phyloP scores from a whole-genome alignment of 108 stramenopile species.

The Epithemia pelagica region DNA sequence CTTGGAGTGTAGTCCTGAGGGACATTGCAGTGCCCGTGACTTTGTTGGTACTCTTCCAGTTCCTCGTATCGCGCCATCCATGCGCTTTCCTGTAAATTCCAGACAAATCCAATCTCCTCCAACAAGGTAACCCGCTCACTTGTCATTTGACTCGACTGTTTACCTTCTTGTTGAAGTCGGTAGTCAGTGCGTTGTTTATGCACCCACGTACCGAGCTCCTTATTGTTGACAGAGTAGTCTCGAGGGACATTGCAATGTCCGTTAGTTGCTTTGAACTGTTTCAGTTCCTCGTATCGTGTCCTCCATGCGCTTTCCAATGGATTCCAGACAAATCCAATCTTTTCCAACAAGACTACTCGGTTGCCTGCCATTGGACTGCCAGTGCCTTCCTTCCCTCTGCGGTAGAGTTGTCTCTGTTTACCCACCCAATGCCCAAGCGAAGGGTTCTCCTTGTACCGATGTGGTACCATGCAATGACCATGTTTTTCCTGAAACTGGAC shows the following conservation, averaged over 20 bases:
- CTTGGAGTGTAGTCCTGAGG: conserved; percentile 43
- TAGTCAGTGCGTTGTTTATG: conserved; percentile 38
- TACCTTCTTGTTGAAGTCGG: conserved; percentile 25
- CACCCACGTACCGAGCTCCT: conserved; percentile 36
- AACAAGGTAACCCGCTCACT: conserved; percentile 31
- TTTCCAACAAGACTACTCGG: conserved; percentile 28
- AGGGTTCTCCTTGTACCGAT: conserved; percentile 40
- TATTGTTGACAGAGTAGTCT: conserved; percentile 8
- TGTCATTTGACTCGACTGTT: conserved; percentile 32
- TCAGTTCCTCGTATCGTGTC: conserved; percentile 9
- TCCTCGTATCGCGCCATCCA: conserved; percentile 25
- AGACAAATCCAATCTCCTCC: conserved; percentile 37
- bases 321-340: conserved; percentile 38
- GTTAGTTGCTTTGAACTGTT: conserved; percentile 1
- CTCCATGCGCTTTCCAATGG: conserved; percentile 25
- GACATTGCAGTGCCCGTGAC: conserved; percentile 41
- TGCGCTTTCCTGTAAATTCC: conserved; percentile 23
- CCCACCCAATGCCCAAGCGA: conserved; percentile 51
- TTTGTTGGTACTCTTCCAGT: conserved; percentile 27
- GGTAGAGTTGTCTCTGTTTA: conserved; percentile 48
- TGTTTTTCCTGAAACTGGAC: conserved; percentile 25
- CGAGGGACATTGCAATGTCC: conserved; percentile 11
- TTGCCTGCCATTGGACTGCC: conserved; percentile 31
- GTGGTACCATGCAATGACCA: conserved; percentile 45
- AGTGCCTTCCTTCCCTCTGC: conserved; percentile 25